Conservation (phyloP, 1,284 basidiomycete genomes). For the Grifola frondosa region DNA sequence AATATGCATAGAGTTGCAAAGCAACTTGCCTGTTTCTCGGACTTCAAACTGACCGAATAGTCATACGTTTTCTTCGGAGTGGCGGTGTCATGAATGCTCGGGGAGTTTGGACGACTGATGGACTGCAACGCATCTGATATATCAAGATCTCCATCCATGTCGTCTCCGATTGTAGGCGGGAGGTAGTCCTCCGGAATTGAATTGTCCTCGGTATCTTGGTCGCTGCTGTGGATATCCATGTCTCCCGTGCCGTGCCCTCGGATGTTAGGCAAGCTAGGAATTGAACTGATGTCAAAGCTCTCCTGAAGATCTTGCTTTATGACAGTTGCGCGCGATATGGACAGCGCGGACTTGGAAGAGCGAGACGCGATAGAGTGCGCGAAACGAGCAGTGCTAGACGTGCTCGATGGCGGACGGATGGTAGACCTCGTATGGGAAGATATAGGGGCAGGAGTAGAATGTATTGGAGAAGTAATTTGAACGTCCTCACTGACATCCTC, state of each 20-base stretch:
- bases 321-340: conserved; percentile 13
- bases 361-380: conserved; percentile 59
- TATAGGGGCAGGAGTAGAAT: conserved; percentile 61
- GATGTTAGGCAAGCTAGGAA: conserved; percentile 51
- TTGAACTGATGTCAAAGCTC: conserved; percentile 61
- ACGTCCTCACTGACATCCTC: conserved; percentile 27
- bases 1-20: background rate
- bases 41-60: conserved; percentile 59
- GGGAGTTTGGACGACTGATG: conserved; percentile 55
- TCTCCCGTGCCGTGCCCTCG: conserved; percentile 34
- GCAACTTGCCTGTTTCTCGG: conserved; percentile 59
- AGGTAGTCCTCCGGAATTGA: conserved; percentile 51
- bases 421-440: conserved; percentile 46
- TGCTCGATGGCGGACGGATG: conserved; percentile 52
- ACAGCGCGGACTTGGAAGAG: conserved; percentile 34
- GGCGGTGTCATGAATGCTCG: conserved; percentile 36
- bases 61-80: conserved; percentile 52
- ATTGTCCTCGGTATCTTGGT: conserved; percentile 42
- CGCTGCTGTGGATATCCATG: conserved; percentile 37
- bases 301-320: conserved; percentile 26
- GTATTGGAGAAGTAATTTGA: conserved; percentile 44
- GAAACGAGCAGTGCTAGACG: conserved; percentile 68
- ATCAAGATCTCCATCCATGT: conserved; percentile 42
- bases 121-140: conserved; percentile 60
- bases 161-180: conserved; percentile 40